Evolutionary conservation across 2,329 filamentous ascomycete genomes (phyloP).

Genomic region (Chaetomium sp.): DNA sequence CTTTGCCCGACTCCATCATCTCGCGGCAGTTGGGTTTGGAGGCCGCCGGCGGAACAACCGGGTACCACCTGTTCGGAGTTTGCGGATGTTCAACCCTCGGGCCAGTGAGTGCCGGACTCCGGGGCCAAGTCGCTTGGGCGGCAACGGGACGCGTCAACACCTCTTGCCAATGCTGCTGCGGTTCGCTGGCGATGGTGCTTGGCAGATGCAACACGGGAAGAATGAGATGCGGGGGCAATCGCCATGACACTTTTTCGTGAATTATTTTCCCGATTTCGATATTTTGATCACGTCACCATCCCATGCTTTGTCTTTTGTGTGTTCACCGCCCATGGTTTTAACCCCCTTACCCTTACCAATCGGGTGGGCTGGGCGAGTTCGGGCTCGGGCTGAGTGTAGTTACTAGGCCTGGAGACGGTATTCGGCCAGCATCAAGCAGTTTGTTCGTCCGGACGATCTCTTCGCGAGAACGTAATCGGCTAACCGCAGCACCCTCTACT

Average conservation of each 20-base stretch:
- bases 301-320: neutral
- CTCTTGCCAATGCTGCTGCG: conserved; percentile 4
- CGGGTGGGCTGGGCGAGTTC: too few species aligned
- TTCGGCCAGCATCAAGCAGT: neutral
- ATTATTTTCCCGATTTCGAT: neutral
- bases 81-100: neutral
- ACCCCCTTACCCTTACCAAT: too few species aligned
- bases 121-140: neutral
- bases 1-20: neutral
- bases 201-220: neutral
- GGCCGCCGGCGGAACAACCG: neutral
- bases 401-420: too few species aligned
- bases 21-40: neutral
- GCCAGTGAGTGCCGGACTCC: neutral
- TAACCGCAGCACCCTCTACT: too few species aligned
- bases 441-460: neutral
- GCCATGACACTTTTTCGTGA: neutral
- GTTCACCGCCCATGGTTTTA: neutral
- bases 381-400: neutral
- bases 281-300: neutral
- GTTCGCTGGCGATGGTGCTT: conserved; percentile 15
- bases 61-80: neutral
- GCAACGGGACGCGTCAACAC: conserved; percentile 1
- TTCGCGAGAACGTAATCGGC: neutral
- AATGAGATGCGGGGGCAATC: neutral